Percentiles rank a stretch among this genome's conserved stretches.
Conservation (phyloP, 1,284 basidiomycete species). For the Cerioporus squamosus region DNA sequence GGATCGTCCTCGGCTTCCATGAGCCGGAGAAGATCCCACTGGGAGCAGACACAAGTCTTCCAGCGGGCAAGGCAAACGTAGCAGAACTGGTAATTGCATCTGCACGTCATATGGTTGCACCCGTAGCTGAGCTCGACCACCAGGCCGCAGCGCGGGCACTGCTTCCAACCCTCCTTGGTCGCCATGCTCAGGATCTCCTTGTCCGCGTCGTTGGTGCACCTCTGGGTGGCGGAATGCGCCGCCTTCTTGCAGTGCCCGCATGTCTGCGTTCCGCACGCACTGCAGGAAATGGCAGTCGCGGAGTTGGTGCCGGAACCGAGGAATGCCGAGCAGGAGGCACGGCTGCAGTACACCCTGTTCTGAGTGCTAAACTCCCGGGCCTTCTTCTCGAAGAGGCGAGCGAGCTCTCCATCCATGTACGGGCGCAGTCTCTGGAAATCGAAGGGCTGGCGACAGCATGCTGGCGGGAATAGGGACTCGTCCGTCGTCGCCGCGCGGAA, state of each 20-base stretch:
- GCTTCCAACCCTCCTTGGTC: conserved; percentile 40
- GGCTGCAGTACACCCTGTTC: conserved; percentile 43
- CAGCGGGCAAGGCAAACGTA: conserved; percentile 42
- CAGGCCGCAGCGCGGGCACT: conserved; percentile 44
- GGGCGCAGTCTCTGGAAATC: conserved; percentile 8
- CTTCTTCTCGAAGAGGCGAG: conserved; percentile 10
- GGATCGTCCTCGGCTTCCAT: background rate
- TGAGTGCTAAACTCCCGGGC: conserved; percentile 14
- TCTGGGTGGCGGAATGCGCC: conserved; percentile 32
- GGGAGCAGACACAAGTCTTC: conserved; percentile 46
- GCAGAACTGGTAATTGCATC: conserved; percentile 48
- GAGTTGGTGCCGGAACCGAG: conserved; percentile 45
- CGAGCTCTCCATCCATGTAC: conserved; percentile 6
- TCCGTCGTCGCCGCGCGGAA: conserved; percentile 21
- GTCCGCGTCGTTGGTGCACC: background rate
- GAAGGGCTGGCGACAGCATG: conserved; percentile 19
- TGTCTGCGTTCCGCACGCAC: conserved; percentile 39
- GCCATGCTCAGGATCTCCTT: conserved; percentile 35
- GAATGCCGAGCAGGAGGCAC: conserved; percentile 52
- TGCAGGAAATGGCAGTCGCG: conserved; percentile 34
- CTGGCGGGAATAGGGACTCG: conserved; percentile 26
- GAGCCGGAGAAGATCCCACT: conserved; percentile 24
- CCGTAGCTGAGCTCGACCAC: conserved; percentile 46
- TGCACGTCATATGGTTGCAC: conserved; percentile 50
- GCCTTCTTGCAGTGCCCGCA: conserved; percentile 50